A percentile compares a stretch with the other conserved stretches of the same genome.
phyloP scores from a whole-genome alignment of 352 stramenopile genomes.

The Globisporangium echinulatum region DNA sequence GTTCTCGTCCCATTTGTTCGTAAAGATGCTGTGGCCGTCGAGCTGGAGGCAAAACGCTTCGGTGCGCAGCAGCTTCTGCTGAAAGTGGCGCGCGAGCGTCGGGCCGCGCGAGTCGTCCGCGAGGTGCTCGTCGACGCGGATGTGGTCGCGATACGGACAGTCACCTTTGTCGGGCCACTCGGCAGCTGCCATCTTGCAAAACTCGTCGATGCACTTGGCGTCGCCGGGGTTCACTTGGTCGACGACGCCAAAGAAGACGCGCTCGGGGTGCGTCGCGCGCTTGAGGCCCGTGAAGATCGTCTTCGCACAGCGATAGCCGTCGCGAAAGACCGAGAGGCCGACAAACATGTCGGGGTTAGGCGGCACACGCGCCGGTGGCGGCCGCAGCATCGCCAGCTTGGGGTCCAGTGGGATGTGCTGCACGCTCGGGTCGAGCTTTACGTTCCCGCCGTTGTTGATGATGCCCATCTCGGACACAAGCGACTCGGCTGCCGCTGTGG shows the following conservation, averaged over 20 bases:
- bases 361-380: constrained; percentile 48
- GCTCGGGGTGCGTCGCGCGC: constrained; percentile 59
- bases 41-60: constrained; percentile 85
- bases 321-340: constrained; percentile 76
- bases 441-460: constrained; percentile 46
- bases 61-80: constrained; percentile 68
- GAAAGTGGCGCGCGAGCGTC: constrained; percentile 71
- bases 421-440: constrained; percentile 59
- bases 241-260: constrained; percentile 75
- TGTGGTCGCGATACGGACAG: constrained; percentile 67
- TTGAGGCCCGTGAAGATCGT: constrained; percentile 77
- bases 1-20: constrained; percentile 76
- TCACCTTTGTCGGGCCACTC: constrained; percentile 57
- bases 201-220: constrained; percentile 66
- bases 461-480: constrained; percentile 44
- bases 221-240: constrained; percentile 77
- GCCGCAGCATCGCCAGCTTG: constrained; percentile 30
- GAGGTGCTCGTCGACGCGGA: constrained; percentile 58
- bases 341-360: constrained; percentile 59
- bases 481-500: constrained; percentile 1
- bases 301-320: constrained; percentile 73
- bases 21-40: constrained; percentile 83
- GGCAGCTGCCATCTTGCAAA: constrained; percentile 61
- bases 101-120: constrained; percentile 70
- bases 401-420: constrained; percentile 62